Evolutionary conservation across 1,284 basidiomycete genomes (phyloP), one percentile per base, ranked within the genome.

Genomic region (Pascua sp.): DNA sequence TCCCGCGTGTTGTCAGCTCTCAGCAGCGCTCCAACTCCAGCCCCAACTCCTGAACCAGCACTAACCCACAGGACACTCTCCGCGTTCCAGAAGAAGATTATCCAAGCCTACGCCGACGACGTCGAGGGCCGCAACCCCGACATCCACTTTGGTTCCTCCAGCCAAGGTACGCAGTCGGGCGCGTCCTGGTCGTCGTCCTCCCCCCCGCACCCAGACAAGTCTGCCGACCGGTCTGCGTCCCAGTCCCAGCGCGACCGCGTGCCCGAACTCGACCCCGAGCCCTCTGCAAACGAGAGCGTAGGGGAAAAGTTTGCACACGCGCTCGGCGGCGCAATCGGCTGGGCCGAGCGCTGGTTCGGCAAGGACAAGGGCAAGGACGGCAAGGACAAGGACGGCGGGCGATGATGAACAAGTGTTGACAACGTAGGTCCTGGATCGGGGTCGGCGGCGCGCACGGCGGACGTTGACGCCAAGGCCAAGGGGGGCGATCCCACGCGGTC

Each of bases 21-120:
- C 24, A 32, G 24, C 3, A 32, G 24, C 24, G 24, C 24, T 32
- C 24, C 24, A 7, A 3, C 7, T 7, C 24, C 24, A 4, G 24
- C 24, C 24, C 24, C 24, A 32, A 32, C n/a, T n/a, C n/a, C n/a
- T n/a, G n/a, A 32, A 32, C 24, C 24, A 32, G 24, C 24, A 7
- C 24, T 32, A 32, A 32, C 24, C 3, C 24, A 32, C 68, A 94
- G 92, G 77, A 84, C 88, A 32, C 81, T 97, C 56, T 87, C 90
- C 3, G 79, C 83, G 65, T 85, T 86, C 46, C 93, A 97, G 80
- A 86, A 88, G 59, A 86, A 91, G 73, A 86, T 97, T 61, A 74
- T 97, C 51, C 88, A 96, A 76, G 84, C 85, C 64, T 97, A 90
- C 69, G 93, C 90, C n/a, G 91, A 95, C 73, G 91, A 95, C 66